A percentile compares a stretch with the other conserved stretches of the same genome.
These are phyloP conservation scores for Pulveroboletus sp. DNA, from an alignment of 1,284 basidiomycete genomes.

Conservation along the genomic window DNA sequence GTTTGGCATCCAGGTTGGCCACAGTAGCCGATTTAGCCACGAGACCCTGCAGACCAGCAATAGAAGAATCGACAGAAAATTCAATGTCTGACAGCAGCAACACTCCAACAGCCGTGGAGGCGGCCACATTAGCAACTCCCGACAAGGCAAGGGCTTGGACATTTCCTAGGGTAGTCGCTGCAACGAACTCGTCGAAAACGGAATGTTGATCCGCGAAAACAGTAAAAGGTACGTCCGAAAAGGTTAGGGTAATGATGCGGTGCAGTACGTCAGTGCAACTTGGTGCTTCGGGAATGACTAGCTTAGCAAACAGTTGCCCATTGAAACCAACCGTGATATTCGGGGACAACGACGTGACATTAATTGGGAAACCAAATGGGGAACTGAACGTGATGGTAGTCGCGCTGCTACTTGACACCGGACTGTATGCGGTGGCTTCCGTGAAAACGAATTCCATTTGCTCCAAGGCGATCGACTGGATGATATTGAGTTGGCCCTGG, in stretches of 20 bases:
- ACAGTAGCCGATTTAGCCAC: constrained; percentile 57
- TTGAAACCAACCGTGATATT: constrained; percentile 57
- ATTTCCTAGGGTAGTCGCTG: constrained; percentile 53
- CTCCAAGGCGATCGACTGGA: constrained; percentile 63
- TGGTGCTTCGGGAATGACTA: constrained; percentile 59
- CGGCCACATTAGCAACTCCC: constrained; percentile 57
- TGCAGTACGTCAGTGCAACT: constrained; percentile 60
- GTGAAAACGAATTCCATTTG: constrained; percentile 65
- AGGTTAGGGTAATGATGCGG: constrained; percentile 62
- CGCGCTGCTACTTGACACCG: constrained; percentile 57
- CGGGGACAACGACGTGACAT: constrained; percentile 61
- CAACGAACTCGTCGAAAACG: constrained; percentile 62
- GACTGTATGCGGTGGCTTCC: constrained; percentile 50
- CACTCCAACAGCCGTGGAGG: constrained; percentile 67
- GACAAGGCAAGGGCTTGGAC: constrained; percentile 52
- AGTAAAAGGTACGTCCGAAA: constrained; percentile 59
- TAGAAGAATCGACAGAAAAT: constrained; percentile 60
- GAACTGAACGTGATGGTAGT: constrained; percentile 63
- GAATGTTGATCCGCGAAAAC: constrained; percentile 50
- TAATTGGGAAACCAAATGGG: constrained; percentile 70
- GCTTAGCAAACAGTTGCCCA: constrained; percentile 55
- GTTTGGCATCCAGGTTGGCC: constrained; percentile 63
- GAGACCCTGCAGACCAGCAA: constrained; percentile 69
- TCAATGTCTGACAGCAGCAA: constrained; percentile 56
- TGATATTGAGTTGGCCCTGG: constrained; percentile 58